Conservation (phyloP, 2,329 filamentous ascomycete species). For the Botrytis fabae region DNA sequence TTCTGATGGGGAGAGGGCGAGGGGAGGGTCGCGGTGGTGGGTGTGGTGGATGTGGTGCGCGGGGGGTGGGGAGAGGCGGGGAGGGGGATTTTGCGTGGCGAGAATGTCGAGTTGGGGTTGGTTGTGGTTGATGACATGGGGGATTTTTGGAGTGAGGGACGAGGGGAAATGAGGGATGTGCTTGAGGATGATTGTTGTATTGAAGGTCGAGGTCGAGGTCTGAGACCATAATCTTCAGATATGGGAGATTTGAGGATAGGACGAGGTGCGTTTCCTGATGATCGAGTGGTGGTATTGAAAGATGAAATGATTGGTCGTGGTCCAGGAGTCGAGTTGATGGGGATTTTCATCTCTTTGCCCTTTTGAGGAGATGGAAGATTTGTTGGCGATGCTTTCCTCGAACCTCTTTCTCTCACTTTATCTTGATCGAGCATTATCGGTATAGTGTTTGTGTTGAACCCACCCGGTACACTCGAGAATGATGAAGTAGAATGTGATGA, state of each 20-base stretch:
- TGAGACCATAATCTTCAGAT: background rate
- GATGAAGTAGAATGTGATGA: constrained; percentile 28
- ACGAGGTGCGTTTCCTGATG: background rate
- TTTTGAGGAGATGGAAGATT: background rate
- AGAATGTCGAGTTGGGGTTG: background rate
- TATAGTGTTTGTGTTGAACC: background rate
- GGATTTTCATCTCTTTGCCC: background rate
- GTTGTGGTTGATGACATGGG: background rate
- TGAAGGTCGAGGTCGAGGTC: background rate
- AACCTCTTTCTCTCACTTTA: background rate
- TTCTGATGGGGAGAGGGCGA: background rate
- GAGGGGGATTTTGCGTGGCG: background rate
- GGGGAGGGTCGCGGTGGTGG: background rate
- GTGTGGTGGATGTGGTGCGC: background rate
- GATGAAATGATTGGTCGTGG: constrained; percentile 18
- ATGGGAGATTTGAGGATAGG: constrained; percentile 12
- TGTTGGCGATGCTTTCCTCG: background rate
- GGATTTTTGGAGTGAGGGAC: constrained; percentile 10
- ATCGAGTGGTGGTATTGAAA: constrained; percentile 13
- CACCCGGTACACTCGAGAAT: constrained; percentile 7
- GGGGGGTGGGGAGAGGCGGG: constrained; percentile 7
- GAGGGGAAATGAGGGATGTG: background rate
- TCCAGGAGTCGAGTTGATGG: background rate
- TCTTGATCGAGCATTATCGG: background rate
- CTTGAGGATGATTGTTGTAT: constrained; percentile 1